phyloP scores from a whole-genome alignment of 495 filamentous ascomycete genomes.

The Neurospora africana region DNA sequence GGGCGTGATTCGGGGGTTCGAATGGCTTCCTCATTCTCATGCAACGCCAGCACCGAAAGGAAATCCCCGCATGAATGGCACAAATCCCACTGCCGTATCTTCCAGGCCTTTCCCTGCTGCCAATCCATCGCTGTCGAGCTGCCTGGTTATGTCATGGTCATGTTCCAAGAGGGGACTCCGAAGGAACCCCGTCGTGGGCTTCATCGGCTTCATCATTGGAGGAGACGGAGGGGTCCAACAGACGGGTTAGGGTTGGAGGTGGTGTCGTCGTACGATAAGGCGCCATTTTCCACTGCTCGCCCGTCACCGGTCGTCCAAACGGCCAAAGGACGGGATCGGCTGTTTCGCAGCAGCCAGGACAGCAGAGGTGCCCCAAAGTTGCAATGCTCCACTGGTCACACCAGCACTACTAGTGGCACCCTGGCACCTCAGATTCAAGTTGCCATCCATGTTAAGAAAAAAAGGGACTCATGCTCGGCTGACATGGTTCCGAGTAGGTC shows the following conservation, averaged over 20 bases:
- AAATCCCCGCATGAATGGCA: too few relatives aligned
- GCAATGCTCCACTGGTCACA: background rate
- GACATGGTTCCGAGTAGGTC: background rate
- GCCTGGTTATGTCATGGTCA: background rate
- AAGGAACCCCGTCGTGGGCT: background rate
- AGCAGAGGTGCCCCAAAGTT: background rate
- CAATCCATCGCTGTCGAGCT: background rate
- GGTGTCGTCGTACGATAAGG: background rate
- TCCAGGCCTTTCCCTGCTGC: background rate
- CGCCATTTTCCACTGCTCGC: background rate
- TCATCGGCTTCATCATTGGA: background rate
- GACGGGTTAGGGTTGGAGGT: background rate
- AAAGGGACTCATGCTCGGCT: background rate
- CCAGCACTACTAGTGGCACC: background rate
- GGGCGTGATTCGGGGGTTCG: background rate
- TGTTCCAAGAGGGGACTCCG: background rate
- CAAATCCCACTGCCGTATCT: background rate
- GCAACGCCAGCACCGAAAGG: background rate
- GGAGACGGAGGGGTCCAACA: background rate
- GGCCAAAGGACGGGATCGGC: background rate
- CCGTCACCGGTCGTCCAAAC: background rate
- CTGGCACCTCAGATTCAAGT: background rate
- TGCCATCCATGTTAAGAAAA: background rate
- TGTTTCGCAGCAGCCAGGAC: background rate
- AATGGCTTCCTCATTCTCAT: background rate